These are phyloP conservation scores for Suillus paluster DNA, from an alignment of 768 basidiomycete species.

Conservation along the genomic window DNA sequence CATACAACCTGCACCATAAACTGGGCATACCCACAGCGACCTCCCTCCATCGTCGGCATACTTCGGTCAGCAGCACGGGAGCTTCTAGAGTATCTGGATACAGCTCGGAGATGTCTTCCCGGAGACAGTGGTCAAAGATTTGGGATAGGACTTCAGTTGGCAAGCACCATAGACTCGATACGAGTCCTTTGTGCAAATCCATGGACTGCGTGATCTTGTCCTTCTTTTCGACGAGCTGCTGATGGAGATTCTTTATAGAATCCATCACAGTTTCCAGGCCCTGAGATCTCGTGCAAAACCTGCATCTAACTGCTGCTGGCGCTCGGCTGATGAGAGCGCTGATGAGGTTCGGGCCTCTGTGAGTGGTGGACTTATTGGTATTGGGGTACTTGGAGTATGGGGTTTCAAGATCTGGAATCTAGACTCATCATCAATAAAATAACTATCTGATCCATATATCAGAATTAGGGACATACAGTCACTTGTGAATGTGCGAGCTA, in stretches of 20 bases:
- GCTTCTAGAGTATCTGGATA: no score
- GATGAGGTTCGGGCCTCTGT: slow-evolving; percentile 12
- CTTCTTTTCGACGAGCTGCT: slow-evolving; percentile 19
- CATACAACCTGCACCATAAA: slow-evolving; percentile 43
- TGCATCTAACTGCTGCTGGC: slow-evolving; percentile 18
- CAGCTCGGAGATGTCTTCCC: no score
- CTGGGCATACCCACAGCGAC: slow-evolving; percentile 43
- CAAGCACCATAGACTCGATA: slow-evolving; percentile 40
- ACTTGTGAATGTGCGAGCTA: background rate
- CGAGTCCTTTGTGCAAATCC: slow-evolving; percentile 20
- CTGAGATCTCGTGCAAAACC: slow-evolving; percentile 16
- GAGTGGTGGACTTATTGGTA: slow-evolving; percentile 21
- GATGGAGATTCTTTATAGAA: slow-evolving; percentile 13
- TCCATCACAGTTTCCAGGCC: slow-evolving; percentile 20
- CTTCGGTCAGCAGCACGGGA: slow-evolving; percentile 43
- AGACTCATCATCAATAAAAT: background rate
- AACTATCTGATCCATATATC: background rate
- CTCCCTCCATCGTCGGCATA: slow-evolving; percentile 48
- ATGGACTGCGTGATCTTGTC: background rate
- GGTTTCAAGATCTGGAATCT: slow-evolving; percentile 24
- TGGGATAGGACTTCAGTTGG: slow-evolving; percentile 52
- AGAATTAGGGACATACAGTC: background rate
- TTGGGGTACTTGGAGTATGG: slow-evolving; percentile 21
- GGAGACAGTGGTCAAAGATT: slow-evolving; percentile 47
- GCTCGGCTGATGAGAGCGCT: slow-evolving; percentile 18